Base-by-base conservation (phyloP, 2,329 filamentous ascomycete species). In the Sporothrix pseudoabietina region DNA sequence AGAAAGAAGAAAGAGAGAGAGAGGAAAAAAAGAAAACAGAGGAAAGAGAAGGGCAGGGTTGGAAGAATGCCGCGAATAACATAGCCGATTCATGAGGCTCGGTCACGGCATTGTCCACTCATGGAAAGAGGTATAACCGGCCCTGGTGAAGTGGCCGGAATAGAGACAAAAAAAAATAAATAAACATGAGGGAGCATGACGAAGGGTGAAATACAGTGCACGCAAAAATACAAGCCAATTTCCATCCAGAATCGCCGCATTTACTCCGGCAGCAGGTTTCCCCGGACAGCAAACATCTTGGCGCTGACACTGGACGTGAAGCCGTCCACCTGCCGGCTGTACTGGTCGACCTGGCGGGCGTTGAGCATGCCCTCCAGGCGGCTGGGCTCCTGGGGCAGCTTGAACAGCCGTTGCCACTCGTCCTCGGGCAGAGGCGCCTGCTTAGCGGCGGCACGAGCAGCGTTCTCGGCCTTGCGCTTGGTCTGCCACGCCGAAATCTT, bases 321-420 rank as follows among this genome's bases (percentile, higher is more conserved):
- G 54, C 94, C 94, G 83, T 99, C 96, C 74, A 98, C 92, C 86
- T 98, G 96, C 85, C 94, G 92, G 80, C 94, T 93, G 85, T 98
- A 99, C 85, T 98, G 95, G 85, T 98, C 94, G 72, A 98, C 94
- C 85, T 99, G 96, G 83, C 94, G 90, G 76, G 93, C 94, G 82
- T 98, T 97, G 80, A 99, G 87, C 88, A 99, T 93, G 77, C 92
- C 93, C 86, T 98, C 95, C 78, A 98, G 85, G 77, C 95, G 88
- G 84, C 92, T 97, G 73, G 96, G 95, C 86, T 98, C 95, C 81
- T 94, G 91, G 35, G 96, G 96, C 78, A 99, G 89, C 89, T 99
- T 99, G 89, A 98, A 99, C 78, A 98, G 87, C 81, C 93, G 91
- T 85, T 97, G 93, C 94, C 94, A 99, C 87, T 99, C 96, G 80